phyloP scores from a whole-genome alignment of 2,329 filamentous ascomycete genomes.

The Fusarium heterosporum region DNA sequence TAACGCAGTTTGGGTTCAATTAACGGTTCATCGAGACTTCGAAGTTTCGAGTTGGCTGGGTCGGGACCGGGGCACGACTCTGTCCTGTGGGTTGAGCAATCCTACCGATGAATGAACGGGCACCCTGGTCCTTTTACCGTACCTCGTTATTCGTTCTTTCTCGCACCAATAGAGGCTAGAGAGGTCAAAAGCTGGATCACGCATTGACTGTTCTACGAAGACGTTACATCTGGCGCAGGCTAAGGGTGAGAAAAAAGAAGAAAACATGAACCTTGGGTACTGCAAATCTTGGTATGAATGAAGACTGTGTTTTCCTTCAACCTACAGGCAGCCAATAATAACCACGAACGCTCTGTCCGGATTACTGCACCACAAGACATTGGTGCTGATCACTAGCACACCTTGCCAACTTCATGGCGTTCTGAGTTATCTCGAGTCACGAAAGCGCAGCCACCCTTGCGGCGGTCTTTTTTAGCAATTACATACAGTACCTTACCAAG shows the following conservation, averaged over 20 bases:
- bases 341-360: not conserved
- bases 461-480: slow-evolving; percentile 34
- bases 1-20: slow-evolving; percentile 12
- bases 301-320: too few relatives aligned
- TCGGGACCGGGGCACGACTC: slow-evolving; percentile 9
- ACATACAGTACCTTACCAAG: slow-evolving; percentile 6
- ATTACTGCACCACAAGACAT: slow-evolving; percentile 17
- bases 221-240: slow-evolving; percentile 21
- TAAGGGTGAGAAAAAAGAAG: not conserved
- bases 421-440: slow-evolving; percentile 35
- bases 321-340: not conserved
- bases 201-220: slow-evolving; percentile 27
- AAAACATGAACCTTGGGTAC: too few relatives aligned
- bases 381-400: slow-evolving; percentile 29
- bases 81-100: slow-evolving; percentile 2
- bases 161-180: not conserved
- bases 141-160: slow-evolving; percentile 6
- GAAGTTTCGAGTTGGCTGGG: slow-evolving; percentile 1
- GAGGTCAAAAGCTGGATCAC: slow-evolving; percentile 3
- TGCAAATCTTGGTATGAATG: too few relatives aligned
- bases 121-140: not conserved
- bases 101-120: not conserved
- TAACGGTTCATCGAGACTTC: slow-evolving; percentile 15
- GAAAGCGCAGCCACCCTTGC: slow-evolving; percentile 34
- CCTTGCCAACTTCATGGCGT: slow-evolving; percentile 28